Conservation (phyloP, 768 basidiomycete genomes). For the Pleurotus ostreatus region DNA sequence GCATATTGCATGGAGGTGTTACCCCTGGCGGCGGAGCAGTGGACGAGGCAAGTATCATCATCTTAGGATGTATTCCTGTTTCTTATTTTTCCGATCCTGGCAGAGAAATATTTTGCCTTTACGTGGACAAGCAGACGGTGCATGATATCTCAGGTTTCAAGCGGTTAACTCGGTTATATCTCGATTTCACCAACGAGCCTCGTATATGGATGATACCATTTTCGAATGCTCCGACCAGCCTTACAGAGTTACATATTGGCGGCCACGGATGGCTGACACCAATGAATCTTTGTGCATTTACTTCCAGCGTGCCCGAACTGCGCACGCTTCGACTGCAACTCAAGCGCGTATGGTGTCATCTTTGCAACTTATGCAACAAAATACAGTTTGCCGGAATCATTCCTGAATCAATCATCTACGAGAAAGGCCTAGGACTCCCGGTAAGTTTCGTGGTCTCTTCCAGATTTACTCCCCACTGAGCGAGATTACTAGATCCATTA, state of each 20-base stretch:
- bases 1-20: background rate
- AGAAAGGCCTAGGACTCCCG: background rate
- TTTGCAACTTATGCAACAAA: slow-evolving; percentile 3
- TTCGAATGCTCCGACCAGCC: background rate
- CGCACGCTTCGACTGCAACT: background rate
- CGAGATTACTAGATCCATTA: slow-evolving; percentile 1
- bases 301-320: background rate
- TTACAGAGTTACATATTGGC: background rate
- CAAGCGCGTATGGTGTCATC: slow-evolving; percentile 6
- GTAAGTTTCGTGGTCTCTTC: background rate
- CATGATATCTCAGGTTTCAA: slow-evolving; percentile 2
- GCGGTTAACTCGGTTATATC: background rate
- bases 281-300: background rate
- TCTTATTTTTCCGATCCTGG: too few relatives aligned
- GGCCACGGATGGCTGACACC: slow-evolving; percentile 1
- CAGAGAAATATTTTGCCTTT: background rate
- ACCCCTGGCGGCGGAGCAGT: background rate
- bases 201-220: background rate
- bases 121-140: background rate
- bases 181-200: slow-evolving; percentile 4
- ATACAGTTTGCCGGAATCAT: slow-evolving; percentile 1
- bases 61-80: too few relatives aligned
- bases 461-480: background rate
- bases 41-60: background rate
- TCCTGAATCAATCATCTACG: background rate